Evolutionary conservation across 2,329 filamentous ascomycete genomes (phyloP), one percentile per base, ranked within the genome.

Genomic region (Volutella citrinella): DNA sequence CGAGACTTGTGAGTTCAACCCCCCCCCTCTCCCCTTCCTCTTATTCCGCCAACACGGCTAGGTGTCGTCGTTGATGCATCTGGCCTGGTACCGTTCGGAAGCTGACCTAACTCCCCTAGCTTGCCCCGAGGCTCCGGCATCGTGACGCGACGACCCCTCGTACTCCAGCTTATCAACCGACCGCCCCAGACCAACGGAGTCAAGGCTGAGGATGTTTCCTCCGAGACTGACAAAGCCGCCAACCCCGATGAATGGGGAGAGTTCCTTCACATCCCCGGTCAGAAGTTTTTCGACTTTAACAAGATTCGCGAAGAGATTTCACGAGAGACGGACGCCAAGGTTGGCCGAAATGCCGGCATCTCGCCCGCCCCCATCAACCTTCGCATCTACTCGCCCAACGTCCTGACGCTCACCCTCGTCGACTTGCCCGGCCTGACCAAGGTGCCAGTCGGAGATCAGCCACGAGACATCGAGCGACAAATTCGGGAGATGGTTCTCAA

Each of bases 271-370:
- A 87, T 98, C 46, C 91, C 93, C 14, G 93, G 90, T 53, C 87
- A 97, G 68, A 97, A 97, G 68, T 97, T 95, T 72, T 82, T 82
- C 68, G 93, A 98, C 69, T 98, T 98, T 72, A 87, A 89, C 73
- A 95, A 96, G 74, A 95, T 98, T 56, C 81, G 93, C 54, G 93
- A 97, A 38, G 93, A 98, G 70, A 98, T 98, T 61, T 85, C 91
- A 49, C 83, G 87, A 55, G 93, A 98, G 70, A 98, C 93, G 26
- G 90, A 96, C 58, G 82, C 86, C 52, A 97, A 98, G 73, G 95
- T 95, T 50, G 93, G 93, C 48, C 83, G 83, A 61, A 98, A 98
- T 73, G 87, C 85, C 31, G 93, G 91, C 64, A 98, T 98, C 66
- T 97, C 91, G 28, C 87, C 93, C 16, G 85, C 87, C 19, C 93